phyloP scores from a whole-genome alignment of 2,329 filamentous ascomycete genomes.

The Fusarium sp. region DNA sequence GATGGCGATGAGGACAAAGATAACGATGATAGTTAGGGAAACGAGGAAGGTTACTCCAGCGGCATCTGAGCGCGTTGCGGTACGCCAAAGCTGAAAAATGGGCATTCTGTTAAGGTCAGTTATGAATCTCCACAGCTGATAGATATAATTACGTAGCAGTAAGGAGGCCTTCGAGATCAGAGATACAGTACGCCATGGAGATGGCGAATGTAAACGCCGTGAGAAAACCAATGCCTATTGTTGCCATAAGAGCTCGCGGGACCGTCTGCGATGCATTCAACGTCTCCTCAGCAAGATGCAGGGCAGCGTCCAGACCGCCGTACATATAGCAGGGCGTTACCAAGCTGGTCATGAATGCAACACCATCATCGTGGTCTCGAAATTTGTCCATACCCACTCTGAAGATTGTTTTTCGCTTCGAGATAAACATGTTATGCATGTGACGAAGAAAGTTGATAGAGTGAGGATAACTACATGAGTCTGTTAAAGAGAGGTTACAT shows the following conservation, averaged over 20 bases:
- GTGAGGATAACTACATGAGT: not conserved
- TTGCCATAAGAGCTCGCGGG: not conserved
- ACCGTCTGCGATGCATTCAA: not conserved
- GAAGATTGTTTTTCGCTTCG: not conserved
- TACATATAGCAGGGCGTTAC: not conserved
- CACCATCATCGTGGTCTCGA: not conserved
- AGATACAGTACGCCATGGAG: not conserved
- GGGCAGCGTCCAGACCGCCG: not conserved
- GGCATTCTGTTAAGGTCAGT: not conserved
- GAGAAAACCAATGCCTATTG: not conserved
- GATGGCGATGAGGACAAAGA: not conserved
- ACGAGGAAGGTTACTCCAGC: not conserved
- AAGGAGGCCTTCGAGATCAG: not conserved
- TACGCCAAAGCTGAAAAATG: not conserved
- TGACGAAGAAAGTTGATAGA: not conserved
- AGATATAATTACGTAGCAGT: not conserved
- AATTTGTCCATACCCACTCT: not conserved
- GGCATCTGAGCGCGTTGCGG: not conserved
- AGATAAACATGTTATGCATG: not conserved
- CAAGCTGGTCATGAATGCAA: not conserved
- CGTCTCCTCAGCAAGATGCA: not conserved
- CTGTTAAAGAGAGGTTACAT: accelerated
- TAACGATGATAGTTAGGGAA: not conserved
- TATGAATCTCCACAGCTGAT: no score
- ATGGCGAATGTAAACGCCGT: not conserved